Percentiles rank a stretch among this genome's conserved stretches.
These are phyloP conservation scores for Ophiostoma perfectum DNA, from an alignment of 2,329 filamentous ascomycete genomes.

Conservation along the genomic window DNA sequence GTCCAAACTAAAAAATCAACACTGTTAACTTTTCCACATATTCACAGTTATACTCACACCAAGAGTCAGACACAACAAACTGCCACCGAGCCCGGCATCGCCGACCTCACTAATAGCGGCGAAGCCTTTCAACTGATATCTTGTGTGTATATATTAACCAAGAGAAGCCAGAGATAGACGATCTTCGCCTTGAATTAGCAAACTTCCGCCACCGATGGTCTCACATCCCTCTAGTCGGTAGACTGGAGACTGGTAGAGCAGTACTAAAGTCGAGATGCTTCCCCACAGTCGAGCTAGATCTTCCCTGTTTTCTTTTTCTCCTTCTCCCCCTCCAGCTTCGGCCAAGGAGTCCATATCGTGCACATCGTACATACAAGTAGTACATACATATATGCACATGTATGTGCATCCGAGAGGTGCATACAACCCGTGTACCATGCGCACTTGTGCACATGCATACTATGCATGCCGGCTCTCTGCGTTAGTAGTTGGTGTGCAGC, in stretches of 20 bases:
- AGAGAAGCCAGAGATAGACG: background rate
- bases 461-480: background rate
- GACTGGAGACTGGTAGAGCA: background rate
- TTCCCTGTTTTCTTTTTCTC: background rate
- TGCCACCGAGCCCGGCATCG: background rate
- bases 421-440: constrained; percentile 1
- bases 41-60: no score
- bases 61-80: background rate
- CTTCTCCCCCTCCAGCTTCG: background rate
- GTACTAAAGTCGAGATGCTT: background rate
- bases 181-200: background rate
- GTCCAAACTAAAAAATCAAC: no score
- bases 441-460: constrained; percentile 11
- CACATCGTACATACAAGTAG: background rate
- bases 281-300: background rate
- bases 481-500: no score
- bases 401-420: constrained; percentile 5
- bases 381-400: constrained; percentile 4
- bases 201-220: background rate
- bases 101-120: background rate
- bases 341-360: background rate
- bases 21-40: no score
- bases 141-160: background rate
- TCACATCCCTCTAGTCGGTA: background rate
- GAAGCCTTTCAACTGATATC: background rate